Percentiles rank a stretch among this genome's conserved stretches.
phyloP scores from a whole-genome alignment of 768 basidiomycete genomes.

The Podaxis sp. region DNA sequence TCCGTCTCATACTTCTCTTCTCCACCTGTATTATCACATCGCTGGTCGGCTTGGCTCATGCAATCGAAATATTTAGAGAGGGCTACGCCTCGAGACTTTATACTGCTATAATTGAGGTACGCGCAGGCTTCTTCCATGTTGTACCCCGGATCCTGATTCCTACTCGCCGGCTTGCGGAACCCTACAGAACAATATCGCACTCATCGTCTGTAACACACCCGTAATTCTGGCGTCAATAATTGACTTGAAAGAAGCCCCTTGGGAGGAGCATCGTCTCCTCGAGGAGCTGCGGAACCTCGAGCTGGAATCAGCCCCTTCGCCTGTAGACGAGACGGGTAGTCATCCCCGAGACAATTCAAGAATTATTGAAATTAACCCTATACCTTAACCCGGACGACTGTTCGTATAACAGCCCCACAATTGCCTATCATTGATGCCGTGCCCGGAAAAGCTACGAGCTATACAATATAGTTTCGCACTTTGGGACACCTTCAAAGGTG shows the following conservation, averaged over 20 bases:
- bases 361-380: background rate
- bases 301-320: background rate
- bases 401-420: background rate
- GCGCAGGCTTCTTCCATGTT: background rate
- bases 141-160: background rate
- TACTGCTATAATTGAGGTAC: constrained; percentile 7
- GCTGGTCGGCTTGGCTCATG: constrained; percentile 41
- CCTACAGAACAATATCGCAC: constrained; percentile 28
- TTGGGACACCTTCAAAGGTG: no score
- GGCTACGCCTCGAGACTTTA: background rate
- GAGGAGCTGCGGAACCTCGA: constrained; percentile 3
- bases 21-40: constrained; percentile 50
- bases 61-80: constrained; percentile 30
- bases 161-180: background rate
- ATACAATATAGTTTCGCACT: no score
- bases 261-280: constrained; percentile 6
- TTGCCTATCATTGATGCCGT: no score
- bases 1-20: constrained; percentile 46
- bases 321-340: background rate
- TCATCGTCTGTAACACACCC: constrained; percentile 36
- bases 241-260: constrained; percentile 10
- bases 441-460: no score
- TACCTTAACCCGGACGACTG: background rate
- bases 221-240: constrained; percentile 27
- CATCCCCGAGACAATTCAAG: background rate